Evolutionary conservation across 495 filamentous ascomycete species (phyloP), one percentile per base, ranked within the genome.

Genomic region (Penicillium chermesinum): DNA sequence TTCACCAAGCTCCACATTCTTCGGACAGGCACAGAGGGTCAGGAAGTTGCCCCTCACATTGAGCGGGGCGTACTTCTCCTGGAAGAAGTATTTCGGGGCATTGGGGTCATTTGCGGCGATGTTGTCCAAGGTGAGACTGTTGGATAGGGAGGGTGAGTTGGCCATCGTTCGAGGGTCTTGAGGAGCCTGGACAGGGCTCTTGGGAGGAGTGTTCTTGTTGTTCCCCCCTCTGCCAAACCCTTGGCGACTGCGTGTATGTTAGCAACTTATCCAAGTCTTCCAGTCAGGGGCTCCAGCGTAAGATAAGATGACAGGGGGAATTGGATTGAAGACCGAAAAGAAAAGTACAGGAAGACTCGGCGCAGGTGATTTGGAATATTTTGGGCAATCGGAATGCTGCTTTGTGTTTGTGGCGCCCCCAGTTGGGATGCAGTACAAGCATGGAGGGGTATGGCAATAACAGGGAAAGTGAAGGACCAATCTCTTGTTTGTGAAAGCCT

Each of bases 21-120:
- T 87, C 7, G 91, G 91, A 61, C 87, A 86, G 41, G 87, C 87
- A 55, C 89, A 91, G 36, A 96, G 69, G 16, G 91, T 95, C 86
- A 94, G 88, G 64, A 95, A 95, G 68, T 95, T 96, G 37, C 91
- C 91, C 69, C 88, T 94, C 52, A 95, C 91, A 48, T 94, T 91
- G 52, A 95, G 78, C 55, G 83, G 85, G 36, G 86, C 82, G 60
- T 90, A 87, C 54, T 85, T 80, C 49, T 90, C 82, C 56, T 88
- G 84, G 64, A 91, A 86, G 66, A 84, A 86, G 65, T 80, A 83
- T 57, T 88, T 74, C 57, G 70, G 60, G 46, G 80, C 65, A 69
- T 81, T 82, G 40, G 84, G 71, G 19, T 73, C 74, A 54, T 71
- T 77, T 30, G 65, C 59, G 48, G 66, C 59, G 46, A 63, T 59